Evolutionary conservation across 2,329 filamentous ascomycete genomes (phyloP).

Genomic region (Aspergillus sp.): DNA sequence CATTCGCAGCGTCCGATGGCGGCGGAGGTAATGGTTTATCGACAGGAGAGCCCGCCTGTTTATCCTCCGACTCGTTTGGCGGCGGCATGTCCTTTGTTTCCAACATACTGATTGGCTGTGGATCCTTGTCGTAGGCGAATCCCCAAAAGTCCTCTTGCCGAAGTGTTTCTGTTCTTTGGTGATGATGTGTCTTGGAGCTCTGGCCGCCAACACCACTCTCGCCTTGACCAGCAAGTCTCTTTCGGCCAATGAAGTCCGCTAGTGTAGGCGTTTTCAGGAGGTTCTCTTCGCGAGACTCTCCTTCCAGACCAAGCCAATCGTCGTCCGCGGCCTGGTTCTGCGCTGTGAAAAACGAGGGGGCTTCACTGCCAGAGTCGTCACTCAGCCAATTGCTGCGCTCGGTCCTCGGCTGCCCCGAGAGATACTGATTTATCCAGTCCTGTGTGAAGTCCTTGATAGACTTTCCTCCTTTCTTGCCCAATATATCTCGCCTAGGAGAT

Average conservation of each 20-base stretch:
- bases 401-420: conserved; percentile 58
- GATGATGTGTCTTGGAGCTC: conserved; percentile 24
- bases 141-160: conserved; percentile 38
- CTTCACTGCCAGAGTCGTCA: conserved; percentile 65
- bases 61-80: conserved; percentile 10
- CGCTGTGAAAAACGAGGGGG: conserved; percentile 50
- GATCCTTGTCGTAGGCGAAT: conserved; percentile 35
- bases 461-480: conserved; percentile 19
- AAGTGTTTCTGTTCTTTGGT: conserved; percentile 34
- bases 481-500: conserved; percentile 16
- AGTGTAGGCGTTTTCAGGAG: conserved; percentile 32
- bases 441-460: conserved; percentile 56
- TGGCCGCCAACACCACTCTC: conserved; percentile 10
- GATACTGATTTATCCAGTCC: conserved; percentile 78
- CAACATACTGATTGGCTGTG: conserved; percentile 24
- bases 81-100: conserved; percentile 17
- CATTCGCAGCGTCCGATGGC: conserved; percentile 12
- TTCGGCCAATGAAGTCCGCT: conserved; percentile 25
- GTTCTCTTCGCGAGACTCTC: conserved; percentile 29
- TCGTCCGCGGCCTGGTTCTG: conserved; percentile 34
- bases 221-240: conserved; percentile 7
- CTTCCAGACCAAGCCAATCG: conserved; percentile 36
- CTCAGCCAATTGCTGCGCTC: conserved; percentile 77
- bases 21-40: conserved; percentile 37
- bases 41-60: conserved; percentile 14